These are phyloP conservation scores for Sphaerulina populicola DNA, from an alignment of 2,329 filamentous ascomycete species.

Conservation along the genomic window DNA sequence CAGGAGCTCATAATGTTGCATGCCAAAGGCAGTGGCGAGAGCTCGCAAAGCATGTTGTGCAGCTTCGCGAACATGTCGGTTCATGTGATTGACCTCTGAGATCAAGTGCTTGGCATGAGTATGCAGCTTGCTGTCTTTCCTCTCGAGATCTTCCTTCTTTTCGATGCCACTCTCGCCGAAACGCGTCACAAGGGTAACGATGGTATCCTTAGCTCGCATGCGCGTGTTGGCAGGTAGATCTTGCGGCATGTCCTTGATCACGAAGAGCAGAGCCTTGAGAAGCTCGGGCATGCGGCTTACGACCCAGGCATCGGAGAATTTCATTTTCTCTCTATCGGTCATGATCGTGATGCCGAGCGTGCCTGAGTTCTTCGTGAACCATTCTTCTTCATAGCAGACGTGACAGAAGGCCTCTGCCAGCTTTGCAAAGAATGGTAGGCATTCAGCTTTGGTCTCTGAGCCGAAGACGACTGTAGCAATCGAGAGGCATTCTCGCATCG, in stretches of 20 bases:
- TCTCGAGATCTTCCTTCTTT: constrained; percentile 69
- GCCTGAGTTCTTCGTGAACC: constrained; percentile 95
- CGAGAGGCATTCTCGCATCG: constrained; percentile 69
- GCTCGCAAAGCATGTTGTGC: constrained; percentile 73
- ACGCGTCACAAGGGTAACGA: constrained; percentile 63
- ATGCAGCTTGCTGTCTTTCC: constrained; percentile 57
- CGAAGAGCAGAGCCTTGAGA: constrained; percentile 83
- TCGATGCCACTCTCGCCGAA: constrained; percentile 65
- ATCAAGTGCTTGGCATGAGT: constrained; percentile 79
- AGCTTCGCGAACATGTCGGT: constrained; percentile 83
- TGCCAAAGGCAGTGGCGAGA: constrained; percentile 67
- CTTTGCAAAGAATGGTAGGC: constrained; percentile 75
- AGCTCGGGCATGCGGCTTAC: constrained; percentile 76
- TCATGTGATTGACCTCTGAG: constrained; percentile 87
- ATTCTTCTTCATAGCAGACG: constrained; percentile 93
- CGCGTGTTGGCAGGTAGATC: constrained; percentile 88
- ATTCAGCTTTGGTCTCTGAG: constrained; percentile 59
- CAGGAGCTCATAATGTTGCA: constrained; percentile 79
- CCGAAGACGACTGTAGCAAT: constrained; percentile 69
- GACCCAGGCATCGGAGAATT: constrained; percentile 78
- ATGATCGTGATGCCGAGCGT: constrained; percentile 83
- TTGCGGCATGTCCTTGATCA: constrained; percentile 95
- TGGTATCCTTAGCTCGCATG: constrained; percentile 69
- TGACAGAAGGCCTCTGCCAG: constrained; percentile 81
- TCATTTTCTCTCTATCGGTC: constrained; percentile 72